A percentile compares a stretch with the other conserved stretches of the same genome.
Conservation (phyloP, 495 filamentous ascomycete species). For the Neurospora sp. region DNA sequence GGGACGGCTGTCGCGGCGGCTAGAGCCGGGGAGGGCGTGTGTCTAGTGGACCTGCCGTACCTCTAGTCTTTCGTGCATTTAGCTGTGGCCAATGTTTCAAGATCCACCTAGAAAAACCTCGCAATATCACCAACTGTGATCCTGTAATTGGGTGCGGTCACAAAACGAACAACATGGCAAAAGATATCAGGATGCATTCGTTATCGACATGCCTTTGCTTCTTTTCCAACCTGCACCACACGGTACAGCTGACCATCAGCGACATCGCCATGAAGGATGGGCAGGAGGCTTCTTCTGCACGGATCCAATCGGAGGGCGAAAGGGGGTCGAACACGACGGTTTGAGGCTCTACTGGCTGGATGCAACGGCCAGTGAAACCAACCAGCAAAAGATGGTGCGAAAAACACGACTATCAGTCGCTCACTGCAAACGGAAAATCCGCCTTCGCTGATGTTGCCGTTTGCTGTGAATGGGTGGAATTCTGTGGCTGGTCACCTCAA, state of each 20-base stretch:
- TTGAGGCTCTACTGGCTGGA: background rate
- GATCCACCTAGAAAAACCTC: background rate
- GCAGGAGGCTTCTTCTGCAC: background rate
- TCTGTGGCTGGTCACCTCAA: background rate
- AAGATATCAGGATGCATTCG: background rate
- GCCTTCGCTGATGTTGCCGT: background rate
- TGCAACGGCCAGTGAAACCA: background rate
- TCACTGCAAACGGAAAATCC: background rate
- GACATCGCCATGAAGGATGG: background rate
- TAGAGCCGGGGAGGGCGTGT: background rate
- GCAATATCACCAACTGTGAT: background rate
- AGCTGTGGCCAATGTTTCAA: background rate
- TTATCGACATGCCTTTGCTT: background rate
- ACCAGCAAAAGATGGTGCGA: background rate
- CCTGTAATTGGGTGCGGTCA: background rate
- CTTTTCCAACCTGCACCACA: background rate
- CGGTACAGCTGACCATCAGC: background rate
- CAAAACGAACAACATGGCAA: background rate
- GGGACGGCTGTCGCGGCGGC: conserved; percentile 14
- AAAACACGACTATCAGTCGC: background rate
- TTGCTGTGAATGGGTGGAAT: background rate
- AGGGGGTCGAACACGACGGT: background rate
- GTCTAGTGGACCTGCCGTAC: background rate
- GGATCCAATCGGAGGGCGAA: background rate
- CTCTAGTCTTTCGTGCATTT: background rate